Evolutionary conservation across 1,139 yeast species (phyloP), one percentile per base, ranked within the genome.

Genomic region (Yamadazyma membranifaciens): DNA sequence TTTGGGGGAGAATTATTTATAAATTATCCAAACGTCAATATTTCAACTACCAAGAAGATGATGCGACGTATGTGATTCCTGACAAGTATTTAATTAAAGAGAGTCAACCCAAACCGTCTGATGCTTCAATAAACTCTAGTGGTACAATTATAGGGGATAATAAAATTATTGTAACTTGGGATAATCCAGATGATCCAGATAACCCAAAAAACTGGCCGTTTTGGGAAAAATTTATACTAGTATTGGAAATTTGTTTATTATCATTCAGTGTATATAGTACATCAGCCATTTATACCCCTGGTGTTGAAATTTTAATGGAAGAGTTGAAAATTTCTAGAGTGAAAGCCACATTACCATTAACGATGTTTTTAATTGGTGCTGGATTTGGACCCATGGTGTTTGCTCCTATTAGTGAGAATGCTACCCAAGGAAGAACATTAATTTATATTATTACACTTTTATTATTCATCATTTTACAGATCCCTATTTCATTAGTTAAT

Each of bases 311-410:
- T 12, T 69, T 73, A 15, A 75, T 77, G 45, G 14, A 30, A 20
- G 37, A 36, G 2, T 33, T 36, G 12, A 47, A 57, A n/a, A 62
- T 75, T 2, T 57, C 71, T n/a, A 61, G 62, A 38, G 70, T 67
- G 11, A 65, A 63, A 2, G 77, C 79, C 0, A 60, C 70, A 1
- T 55, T 80, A 10, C 77, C 78, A 7, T 60, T 62, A 29, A 45
- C 65, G 2, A 36, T 57, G 44, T 62, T 58, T 47, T 79, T 79
- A 11, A 48, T 78, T 13, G 84, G 82, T 3, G 78, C 75, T 48
- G 83, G 81, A 26, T 38, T 74, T 27, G 83, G 83, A 0, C 82
- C 82, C 9, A 60, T 76, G 66, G 42, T 78, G 1, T 69, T 77
- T 39, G 67, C 81, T 2, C 83, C 85, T 2, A 45, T 78, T 43